Conservation (phyloP, 371 early-diverging fungal genomes). For the Dentiscutata heterogama region DNA sequence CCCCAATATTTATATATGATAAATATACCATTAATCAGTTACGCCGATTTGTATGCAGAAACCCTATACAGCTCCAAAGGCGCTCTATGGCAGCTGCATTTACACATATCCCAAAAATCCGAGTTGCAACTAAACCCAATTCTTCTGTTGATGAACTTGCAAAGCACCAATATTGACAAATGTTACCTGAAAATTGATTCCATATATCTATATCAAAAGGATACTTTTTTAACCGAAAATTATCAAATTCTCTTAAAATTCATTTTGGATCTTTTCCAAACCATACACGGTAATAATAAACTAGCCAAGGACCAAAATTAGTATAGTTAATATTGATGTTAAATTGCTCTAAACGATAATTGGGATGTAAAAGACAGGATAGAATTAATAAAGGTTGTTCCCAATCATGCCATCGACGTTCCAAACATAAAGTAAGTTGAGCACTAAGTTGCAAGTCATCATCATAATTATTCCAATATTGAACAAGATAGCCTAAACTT, state of each 20-base stretch:
- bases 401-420: background rate
- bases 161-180: background rate
- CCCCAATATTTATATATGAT: too few relatives aligned
- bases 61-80: constrained; percentile 8
- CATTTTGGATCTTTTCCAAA: constrained; percentile 20
- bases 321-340: background rate
- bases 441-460: background rate
- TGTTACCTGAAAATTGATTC: constrained; percentile 2
- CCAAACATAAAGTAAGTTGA: background rate
- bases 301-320: background rate
- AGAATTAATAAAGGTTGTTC: background rate
- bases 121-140: background rate
- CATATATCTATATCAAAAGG: background rate
- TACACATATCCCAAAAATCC: constrained; percentile 19
- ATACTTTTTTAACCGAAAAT: background rate
- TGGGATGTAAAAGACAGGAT: background rate
- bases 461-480: background rate
- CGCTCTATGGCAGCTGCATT: background rate
- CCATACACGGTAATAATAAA: constrained; percentile 18
- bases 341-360: too few relatives aligned
- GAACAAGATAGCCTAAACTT: background rate
- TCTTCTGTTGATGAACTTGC: background rate
- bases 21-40: constrained; percentile 4
- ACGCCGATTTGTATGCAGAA: background rate
- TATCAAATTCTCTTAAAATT: constrained; percentile 25